Evolutionary conservation across 176 grass and related monocot genomes (phyloP), one percentile per base, ranked within the genome.

Genomic region (Oryza glaberrima): DNA sequence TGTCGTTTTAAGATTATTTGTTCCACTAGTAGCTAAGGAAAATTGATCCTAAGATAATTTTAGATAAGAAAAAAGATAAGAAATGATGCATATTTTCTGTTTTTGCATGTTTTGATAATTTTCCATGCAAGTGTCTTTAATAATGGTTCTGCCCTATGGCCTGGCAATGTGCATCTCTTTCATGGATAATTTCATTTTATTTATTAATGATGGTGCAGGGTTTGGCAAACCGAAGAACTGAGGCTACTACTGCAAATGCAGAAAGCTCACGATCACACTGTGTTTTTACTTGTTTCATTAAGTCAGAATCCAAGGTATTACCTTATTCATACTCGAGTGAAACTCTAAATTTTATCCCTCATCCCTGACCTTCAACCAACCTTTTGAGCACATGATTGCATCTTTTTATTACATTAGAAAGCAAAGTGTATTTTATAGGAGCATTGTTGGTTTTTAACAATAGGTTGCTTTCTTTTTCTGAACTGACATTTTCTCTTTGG

Each of bases 261-360:
- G 91, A 93, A 34, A 93, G 91, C 68, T 93, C 88, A 9, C 88
- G 91, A 66, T 93, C 91, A 82, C 91, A 93, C 67, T 93, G 91
- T 67, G 91, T 93, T n/a, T 93, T 93, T 67, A 93, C 91, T 72
- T 93, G 91, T 13, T 77, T 93, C 22, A 85, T 93, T 26, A 89
- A 87, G 81, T 93, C 85, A 49, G 81, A 82, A 73, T 85, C 79
- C 56, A 93, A 90, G 91, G 91, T 93, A 84, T 60, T 84, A 70
- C 52, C 75, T 44, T 32, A 51, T 83, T 65, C 47, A 63, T 25
- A 56, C 35, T 72, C 28, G n/a, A 46, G 23, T 72, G 12, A 14
- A 11, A 5, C 12, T 34, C 28, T 34, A 19, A 56, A 56, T 56
- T 56, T 56, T 19, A 56, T 56, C 52, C 51, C 15, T 54, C 16